phyloP scores from a whole-genome alignment of 495 filamentous ascomycete species.

The Thermothielavioides terrestris region DNA sequence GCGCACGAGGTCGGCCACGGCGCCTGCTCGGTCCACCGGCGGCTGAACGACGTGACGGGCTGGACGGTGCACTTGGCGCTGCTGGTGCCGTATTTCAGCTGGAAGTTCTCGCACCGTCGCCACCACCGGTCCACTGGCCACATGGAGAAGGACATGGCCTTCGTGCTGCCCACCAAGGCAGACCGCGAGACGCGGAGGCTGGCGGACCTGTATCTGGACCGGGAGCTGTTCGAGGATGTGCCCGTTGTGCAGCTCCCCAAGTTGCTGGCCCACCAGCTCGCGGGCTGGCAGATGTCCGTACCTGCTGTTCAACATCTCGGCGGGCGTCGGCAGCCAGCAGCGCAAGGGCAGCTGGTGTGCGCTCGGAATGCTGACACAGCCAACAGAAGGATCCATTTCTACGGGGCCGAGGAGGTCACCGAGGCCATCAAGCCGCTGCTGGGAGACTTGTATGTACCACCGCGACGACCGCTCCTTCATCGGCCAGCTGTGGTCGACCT shows the following conservation, averaged over 20 bases:
- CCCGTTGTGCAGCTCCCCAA: slow-evolving; percentile 69
- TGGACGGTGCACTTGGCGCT: slow-evolving; percentile 74
- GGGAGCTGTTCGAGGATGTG: slow-evolving; percentile 87
- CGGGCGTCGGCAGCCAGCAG: slow-evolving; percentile 77
- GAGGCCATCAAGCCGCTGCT: slow-evolving; percentile 74
- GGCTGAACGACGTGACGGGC: slow-evolving; percentile 74
- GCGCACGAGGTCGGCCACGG: slow-evolving; percentile 86
- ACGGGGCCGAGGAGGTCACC: slow-evolving; percentile 79
- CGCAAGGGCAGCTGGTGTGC: slow-evolving; percentile 56
- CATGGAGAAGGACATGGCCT: slow-evolving; percentile 96
- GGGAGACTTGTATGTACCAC: slow-evolving; percentile 76
- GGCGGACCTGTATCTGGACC: slow-evolving; percentile 43
- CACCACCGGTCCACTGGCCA: slow-evolving; percentile 94
- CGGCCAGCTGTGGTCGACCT: slow-evolving; percentile 28
- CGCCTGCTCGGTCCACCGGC: slow-evolving; percentile 70
- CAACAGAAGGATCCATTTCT: slow-evolving; percentile 69
- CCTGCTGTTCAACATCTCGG: slow-evolving; percentile 76
- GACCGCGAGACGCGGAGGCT: slow-evolving; percentile 60
- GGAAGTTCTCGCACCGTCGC: slow-evolving; percentile 90
- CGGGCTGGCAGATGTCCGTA: slow-evolving; percentile 89
- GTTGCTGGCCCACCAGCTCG: slow-evolving; percentile 73
- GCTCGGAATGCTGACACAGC: not conserved
- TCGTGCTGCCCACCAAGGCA: slow-evolving; percentile 74
- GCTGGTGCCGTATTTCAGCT: slow-evolving; percentile 82
- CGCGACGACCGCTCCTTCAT: slow-evolving; percentile 38